Evolutionary conservation across 768 basidiomycete genomes (phyloP), one percentile per base, ranked within the genome.

Genomic region (Russula olivacea): DNA sequence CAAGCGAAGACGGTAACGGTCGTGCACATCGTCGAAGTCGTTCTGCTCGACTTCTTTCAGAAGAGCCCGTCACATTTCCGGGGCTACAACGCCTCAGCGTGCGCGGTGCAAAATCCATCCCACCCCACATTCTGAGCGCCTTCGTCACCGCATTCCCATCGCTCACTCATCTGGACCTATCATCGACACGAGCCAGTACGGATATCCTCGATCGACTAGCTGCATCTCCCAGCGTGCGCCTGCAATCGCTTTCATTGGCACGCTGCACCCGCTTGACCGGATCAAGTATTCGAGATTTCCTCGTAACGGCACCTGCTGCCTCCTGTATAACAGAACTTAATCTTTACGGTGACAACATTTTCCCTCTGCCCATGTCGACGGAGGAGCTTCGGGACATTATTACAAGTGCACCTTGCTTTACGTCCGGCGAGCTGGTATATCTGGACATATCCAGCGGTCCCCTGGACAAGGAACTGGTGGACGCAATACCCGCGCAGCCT

Each of bases 391-490:
- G 71, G 19, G 79, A 83, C 25, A 84, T 98, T 49, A 72, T 98
- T 50, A 76, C 80, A 7, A 72, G 73, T 19, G 93, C 93, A 0
- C 93, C 93, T 1, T 92, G 89, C 69, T 90, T 99, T 76, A 73
- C 76, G 12, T 82, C 78, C 54, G 89, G 91, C 10, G 74, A 84
- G 62, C 77, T 99, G 45, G 81, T 85, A 12, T 97, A 95, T 74
- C 82, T 99, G 66, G 96, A 99, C 73, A 74, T 99, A 34, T 97
- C 95, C 15, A 91, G 89, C 65, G 78, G 89, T 6, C 88, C 89
- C 0, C 68, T 98, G 6, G 73, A 76, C 50, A 77, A 80, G 9
- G 74, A 87, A 8, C 73, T 87, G 7, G 66, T 69, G 17, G 76
- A 78, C 11, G 71, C 76, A 1, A 85, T 85, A 70, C 79, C 80